phyloP scores from a whole-genome alignment of 169 alveolate genomes.

The Eimeria zaria region DNA sequence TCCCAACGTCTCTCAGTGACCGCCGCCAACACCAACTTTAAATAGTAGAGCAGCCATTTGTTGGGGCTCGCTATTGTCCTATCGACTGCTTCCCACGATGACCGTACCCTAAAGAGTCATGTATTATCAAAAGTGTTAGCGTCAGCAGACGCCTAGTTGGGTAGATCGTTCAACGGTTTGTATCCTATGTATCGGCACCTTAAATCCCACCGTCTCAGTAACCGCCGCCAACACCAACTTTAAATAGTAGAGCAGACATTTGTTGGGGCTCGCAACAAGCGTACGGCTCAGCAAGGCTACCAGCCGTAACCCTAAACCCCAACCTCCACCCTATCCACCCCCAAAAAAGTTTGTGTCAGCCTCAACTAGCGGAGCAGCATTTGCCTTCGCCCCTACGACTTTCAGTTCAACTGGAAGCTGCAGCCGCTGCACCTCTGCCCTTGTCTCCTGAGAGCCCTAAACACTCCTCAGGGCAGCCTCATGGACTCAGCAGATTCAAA shows the following conservation, averaged over 20 bases:
- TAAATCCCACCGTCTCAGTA: background rate
- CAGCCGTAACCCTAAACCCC: no score
- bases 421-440: background rate
- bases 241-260: background rate
- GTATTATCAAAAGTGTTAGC: no score
- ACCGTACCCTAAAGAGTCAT: no score
- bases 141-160: background rate
- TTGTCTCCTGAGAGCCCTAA: background rate
- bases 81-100: no score
- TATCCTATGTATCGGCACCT: background rate
- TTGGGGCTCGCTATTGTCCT: constrained; percentile 26
- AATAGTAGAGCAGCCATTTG: background rate
- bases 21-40: background rate
- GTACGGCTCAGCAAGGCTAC: background rate
- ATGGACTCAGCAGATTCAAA: background rate
- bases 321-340: no score
- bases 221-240: background rate
- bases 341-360: background rate
- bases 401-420: background rate
- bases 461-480: constrained; percentile 7
- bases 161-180: background rate
- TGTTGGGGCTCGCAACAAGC: constrained; percentile 4
- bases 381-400: background rate
- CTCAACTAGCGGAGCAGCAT: background rate
- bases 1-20: background rate